Percentiles rank a stretch among this genome's conserved stretches.
Evolutionary conservation across 2,329 filamentous ascomycete species (phyloP).

Genomic region (Monilinia fructicola): DNA sequence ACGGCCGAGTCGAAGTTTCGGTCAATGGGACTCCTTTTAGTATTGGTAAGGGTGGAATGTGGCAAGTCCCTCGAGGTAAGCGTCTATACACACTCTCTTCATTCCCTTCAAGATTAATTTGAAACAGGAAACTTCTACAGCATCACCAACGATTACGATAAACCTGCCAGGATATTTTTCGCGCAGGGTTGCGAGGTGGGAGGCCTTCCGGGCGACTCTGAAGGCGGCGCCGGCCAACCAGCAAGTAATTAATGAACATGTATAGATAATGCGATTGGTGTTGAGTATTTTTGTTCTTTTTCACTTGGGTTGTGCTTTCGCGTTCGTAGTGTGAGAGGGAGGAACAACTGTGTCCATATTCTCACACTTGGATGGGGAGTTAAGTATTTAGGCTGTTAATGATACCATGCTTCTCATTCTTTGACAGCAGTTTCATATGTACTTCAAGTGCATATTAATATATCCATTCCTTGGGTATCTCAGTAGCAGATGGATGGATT

Average conservation of each 20-base stretch:
- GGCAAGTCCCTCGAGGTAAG: constrained; percentile 93
- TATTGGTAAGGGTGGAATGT: constrained; percentile 84
- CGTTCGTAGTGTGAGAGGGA: neutral
- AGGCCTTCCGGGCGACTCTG: neutral
- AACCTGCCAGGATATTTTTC: constrained; percentile 81
- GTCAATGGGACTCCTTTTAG: constrained; percentile 75
- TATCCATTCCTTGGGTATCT: neutral
- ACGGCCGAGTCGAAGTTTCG: constrained; percentile 77
- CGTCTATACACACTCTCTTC: constrained; percentile 14
- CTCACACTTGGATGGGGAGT: constrained; percentile 13
- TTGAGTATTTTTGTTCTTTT: neutral
- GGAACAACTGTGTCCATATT: neutral
- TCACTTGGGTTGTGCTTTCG: neutral
- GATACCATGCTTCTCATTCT: constrained; percentile 23
- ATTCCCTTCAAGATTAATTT: constrained; percentile 26
- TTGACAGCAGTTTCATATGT: constrained; percentile 3
- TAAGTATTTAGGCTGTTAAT: constrained; percentile 15
- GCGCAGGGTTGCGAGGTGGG: constrained; percentile 72
- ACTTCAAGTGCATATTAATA: constrained; percentile 3
- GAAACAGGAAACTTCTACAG: constrained; percentile 83
- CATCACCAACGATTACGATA: constrained; percentile 76
- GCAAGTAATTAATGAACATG: constrained; percentile 17
- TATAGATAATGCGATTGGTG: constrained; percentile 8
- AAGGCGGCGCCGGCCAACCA: constrained; percentile 6
- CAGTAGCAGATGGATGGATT: constrained; percentile 6